Evolutionary conservation across 768 basidiomycete species (phyloP).

Genomic region (Pisolithus sp.): DNA sequence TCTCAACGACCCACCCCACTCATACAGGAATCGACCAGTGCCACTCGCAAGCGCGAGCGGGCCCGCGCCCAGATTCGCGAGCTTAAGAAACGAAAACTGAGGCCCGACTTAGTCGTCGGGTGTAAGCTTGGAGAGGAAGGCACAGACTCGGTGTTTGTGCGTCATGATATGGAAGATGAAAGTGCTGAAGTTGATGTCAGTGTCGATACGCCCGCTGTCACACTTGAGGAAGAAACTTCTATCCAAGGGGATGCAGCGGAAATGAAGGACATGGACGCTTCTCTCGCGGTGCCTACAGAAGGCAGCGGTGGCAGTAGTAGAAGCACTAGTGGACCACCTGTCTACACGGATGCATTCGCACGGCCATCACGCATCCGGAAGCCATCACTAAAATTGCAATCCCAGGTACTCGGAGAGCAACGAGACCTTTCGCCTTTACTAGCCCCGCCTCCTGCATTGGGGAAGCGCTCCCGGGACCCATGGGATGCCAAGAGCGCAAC

Average conservation of each 20-base stretch:
- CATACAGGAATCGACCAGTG: slow-evolving; percentile 12
- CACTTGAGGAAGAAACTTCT: slow-evolving; percentile 7
- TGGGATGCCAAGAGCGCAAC: slow-evolving; percentile 11
- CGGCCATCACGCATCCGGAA: slow-evolving; percentile 23
- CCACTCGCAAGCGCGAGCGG: slow-evolving; percentile 30
- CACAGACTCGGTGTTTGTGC: slow-evolving; percentile 43
- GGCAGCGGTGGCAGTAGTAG: not conserved
- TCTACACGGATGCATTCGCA: slow-evolving; percentile 2
- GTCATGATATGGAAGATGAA: slow-evolving; percentile 54
- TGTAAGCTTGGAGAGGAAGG: slow-evolving; percentile 23
- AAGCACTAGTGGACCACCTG: not conserved
- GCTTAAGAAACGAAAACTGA: slow-evolving; percentile 48
- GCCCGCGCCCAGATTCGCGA: slow-evolving; percentile 50
- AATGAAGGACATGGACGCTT: slow-evolving; percentile 12
- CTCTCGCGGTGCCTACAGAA: slow-evolving; percentile 1
- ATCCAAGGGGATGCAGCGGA: slow-evolving; percentile 2
- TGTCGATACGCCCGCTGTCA: slow-evolving; percentile 24
- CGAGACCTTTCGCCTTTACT: slow-evolving; percentile 6
- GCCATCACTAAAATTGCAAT: slow-evolving; percentile 26
- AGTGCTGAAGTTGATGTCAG: slow-evolving; percentile 55
- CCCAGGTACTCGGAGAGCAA: slow-evolving; percentile 10
- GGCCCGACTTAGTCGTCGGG: slow-evolving; percentile 26
- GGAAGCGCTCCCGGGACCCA: slow-evolving; percentile 23
- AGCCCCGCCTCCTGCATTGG: slow-evolving; percentile 11
- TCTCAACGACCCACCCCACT: slow-evolving; percentile 4